Conservation (phyloP, 129 eudicot species). For the Helianthus annuus region HanXRQr2.0-SUNRISE NC_035436.2:7853211-7853710, state of each 20-base stretch:
- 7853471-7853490: no score
- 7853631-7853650: background rate
- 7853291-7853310: conserved; percentile 1
- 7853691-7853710: background rate
- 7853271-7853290: background rate
- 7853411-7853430: no score
- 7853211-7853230: background rate
- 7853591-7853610: background rate
- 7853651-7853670: background rate
- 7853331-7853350: background rate
- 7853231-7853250: background rate
- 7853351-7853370: background rate
- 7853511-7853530: background rate
- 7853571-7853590: background rate
- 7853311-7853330: background rate
- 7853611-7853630: background rate
- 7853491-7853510: background rate
- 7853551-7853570: conserved; percentile 10
- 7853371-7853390: no score
- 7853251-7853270: background rate
- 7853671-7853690: background rate
- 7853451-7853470: no score
- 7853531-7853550: background rate
- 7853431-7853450: no score
- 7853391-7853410: no score